Percentiles rank a stretch among this genome's conserved stretches.
Evolutionary conservation across 139 green algal genomes (phyloP).

Genomic region (Pseudopediastrum boryanum): DNA sequence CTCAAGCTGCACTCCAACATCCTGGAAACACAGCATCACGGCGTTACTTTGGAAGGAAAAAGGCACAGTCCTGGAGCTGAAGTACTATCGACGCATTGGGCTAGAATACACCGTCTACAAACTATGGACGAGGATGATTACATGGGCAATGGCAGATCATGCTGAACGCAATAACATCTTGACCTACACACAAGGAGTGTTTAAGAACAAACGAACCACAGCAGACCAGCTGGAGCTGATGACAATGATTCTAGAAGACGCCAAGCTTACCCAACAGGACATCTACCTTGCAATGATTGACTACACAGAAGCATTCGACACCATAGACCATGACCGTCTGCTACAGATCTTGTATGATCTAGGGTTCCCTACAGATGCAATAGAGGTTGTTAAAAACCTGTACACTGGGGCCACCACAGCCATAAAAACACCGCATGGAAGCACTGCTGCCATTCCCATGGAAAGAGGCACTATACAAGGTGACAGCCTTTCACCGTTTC

Average conservation of each 20-base stretch:
- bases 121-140: conserved; percentile 46
- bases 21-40: conserved; percentile 44
- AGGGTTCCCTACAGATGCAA: conserved; percentile 42
- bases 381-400: conserved; percentile 43
- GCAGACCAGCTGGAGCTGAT: conserved; percentile 25
- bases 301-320: conserved; percentile 52
- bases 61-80: conserved; percentile 5
- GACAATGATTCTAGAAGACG: conserved; percentile 40
- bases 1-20: conserved; percentile 31
- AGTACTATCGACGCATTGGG: conserved; percentile 43
- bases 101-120: conserved; percentile 47
- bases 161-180: conserved; percentile 28
- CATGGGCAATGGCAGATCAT: conserved; percentile 5
- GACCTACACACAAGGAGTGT: conserved; percentile 44
- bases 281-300: conserved; percentile 40
- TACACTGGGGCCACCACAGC: conserved; percentile 41
- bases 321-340: conserved; percentile 47
- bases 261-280: conserved; percentile 11
- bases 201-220: conserved; percentile 28
- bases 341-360: conserved; percentile 46
- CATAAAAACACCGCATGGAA: conserved; percentile 12
- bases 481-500: conserved; percentile 44
- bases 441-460: conserved; percentile 21
- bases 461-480: conserved; percentile 51
- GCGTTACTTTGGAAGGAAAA: conserved; percentile 44